These are phyloP conservation scores for Ustilago bromivora DNA, from an alignment of 1,284 basidiomycete genomes.

Conservation along the genomic window DNA sequence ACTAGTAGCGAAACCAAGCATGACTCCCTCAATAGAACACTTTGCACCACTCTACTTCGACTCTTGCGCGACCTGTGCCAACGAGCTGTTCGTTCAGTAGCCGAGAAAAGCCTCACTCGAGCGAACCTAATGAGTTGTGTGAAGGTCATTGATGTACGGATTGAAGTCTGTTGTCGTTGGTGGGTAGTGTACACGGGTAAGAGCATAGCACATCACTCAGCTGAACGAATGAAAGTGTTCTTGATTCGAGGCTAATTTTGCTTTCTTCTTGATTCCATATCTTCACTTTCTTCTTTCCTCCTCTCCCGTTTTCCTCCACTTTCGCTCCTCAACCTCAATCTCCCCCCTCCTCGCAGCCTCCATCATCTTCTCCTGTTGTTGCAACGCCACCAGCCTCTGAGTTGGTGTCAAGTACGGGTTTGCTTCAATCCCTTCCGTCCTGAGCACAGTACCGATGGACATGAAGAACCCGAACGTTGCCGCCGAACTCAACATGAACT, in stretches of 20 bases:
- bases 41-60: neutral
- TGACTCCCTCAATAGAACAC: neutral
- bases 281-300: neutral
- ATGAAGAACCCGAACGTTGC: conserved; percentile 68
- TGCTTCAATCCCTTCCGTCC: conserved; percentile 54
- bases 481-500: conserved; percentile 66
- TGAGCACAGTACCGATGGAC: conserved; percentile 65
- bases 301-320: neutral
- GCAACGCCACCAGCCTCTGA: conserved; percentile 26
- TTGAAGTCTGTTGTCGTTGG: neutral
- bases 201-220: neutral
- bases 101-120: too few relatives aligned
- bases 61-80: neutral
- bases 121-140: neutral
- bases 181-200: conserved; percentile 32
- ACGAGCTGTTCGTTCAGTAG: too few relatives aligned
- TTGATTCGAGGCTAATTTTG: neutral
- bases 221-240: neutral
- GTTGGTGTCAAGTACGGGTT: conserved; percentile 33
- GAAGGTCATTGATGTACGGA: neutral
- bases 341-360: conserved; percentile 5
- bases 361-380: conserved; percentile 31
- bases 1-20: conserved; percentile 13
- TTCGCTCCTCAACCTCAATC: conserved; percentile 17
- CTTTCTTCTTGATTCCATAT: neutral